Percentiles rank a stretch among this genome's conserved stretches.
Evolutionary conservation across 2,329 filamentous ascomycete species (phyloP).

Genomic region (Dactylonectria estremocensis): DNA sequence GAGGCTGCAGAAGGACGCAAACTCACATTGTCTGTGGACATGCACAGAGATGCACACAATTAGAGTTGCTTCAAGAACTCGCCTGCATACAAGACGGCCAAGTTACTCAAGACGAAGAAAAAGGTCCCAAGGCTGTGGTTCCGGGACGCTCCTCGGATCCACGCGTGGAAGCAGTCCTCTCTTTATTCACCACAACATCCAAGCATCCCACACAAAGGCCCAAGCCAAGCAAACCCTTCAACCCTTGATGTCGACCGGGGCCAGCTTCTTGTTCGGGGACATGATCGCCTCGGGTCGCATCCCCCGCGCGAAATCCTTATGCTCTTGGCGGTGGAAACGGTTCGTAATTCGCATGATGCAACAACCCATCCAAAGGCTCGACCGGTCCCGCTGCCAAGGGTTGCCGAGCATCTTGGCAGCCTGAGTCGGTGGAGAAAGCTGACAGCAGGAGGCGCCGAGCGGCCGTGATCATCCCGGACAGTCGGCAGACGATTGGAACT

Average conservation of each 20-base stretch:
- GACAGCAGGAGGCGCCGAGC: conserved; percentile 16
- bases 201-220: background rate
- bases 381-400: conserved; percentile 41
- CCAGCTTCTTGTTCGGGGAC: conserved; percentile 16
- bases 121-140: conserved; percentile 11
- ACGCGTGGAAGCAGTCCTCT: conserved; percentile 19
- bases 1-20: background rate
- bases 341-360: conserved; percentile 12
- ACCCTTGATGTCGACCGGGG: background rate
- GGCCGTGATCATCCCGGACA: conserved; percentile 5
- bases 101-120: conserved; percentile 4
- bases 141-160: conserved; percentile 8
- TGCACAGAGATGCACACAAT: conserved; percentile 9
- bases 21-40: background rate
- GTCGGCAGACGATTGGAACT: background rate
- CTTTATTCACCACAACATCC: conserved; percentile 29
- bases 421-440: conserved; percentile 18
- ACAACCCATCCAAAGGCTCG: conserved; percentile 8
- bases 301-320: conserved; percentile 23
- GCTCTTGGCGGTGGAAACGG: background rate
- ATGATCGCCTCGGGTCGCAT: conserved; percentile 40
- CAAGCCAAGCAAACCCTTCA: conserved; percentile 28
- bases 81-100: conserved; percentile 2
- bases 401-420: conserved; percentile 40
- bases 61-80: conserved; percentile 17